Evolutionary conservation across 2,329 filamentous ascomycete genomes (phyloP), one percentile per base, ranked within the genome.

Genomic region (Arthroderma uncinatum): DNA sequence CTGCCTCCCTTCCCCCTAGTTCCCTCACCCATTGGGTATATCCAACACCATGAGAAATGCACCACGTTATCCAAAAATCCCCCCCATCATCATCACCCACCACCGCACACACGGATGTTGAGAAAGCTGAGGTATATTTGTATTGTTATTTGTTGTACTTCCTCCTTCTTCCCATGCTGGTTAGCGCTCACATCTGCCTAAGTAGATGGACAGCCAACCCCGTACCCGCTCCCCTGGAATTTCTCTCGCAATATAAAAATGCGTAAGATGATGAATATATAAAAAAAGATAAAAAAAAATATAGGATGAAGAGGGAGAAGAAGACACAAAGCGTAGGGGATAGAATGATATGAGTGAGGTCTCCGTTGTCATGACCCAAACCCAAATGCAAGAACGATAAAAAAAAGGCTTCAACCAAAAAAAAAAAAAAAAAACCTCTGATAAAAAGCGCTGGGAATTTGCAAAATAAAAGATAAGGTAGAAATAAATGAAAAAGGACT

Each of bases 21-120:
- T 47, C 39, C 58, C 54, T 57, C 55, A 59, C 55, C 58, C 34
- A 50, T 64, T 69, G 70, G 70, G 70, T 50, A 50, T 72, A 73
- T 72, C 70, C 59, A 72, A 72, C 69, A 73, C 70, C 70, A 67
- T 68, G 64, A 69, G 63, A 70, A 70, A 71, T 71, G 70, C 68
- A 71, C 54, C 57, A 47, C 28, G 42, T 40, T 54, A 56, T 54
- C 28, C 21, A 50, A 50, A 50, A 33, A 33, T 33, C 25, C 47
- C 28, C 47, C 47, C 47, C 25, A 33, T 25, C 25, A 50, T 14
- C 47, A 50, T 21, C 47, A 30, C 12, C n/a, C 25, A 14, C 10
- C 28, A 52, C 33, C 42, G 19, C 23, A 33, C 21, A 25, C 30
- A 36, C 21, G 16, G n/a, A 53, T 10, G 19, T 23, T 25, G 50